phyloP scores from a whole-genome alignment of 768 basidiomycete genomes.

The Lactarius evosmus region DNA sequence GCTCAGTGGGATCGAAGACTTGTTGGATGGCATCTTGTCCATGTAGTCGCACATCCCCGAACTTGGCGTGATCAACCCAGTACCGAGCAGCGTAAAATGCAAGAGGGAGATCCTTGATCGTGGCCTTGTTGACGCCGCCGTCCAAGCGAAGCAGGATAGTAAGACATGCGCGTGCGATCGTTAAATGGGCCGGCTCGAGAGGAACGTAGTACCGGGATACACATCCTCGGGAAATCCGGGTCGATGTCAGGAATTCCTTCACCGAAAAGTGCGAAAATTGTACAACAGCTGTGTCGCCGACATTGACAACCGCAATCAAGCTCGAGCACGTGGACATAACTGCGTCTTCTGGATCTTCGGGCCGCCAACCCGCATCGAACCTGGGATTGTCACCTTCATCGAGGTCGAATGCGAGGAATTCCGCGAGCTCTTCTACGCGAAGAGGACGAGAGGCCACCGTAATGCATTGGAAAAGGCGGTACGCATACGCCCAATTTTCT shows the following conservation, averaged over 20 bases:
- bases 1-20: background rate
- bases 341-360: background rate
- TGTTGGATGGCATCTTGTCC: background rate
- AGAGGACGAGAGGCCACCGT: slow-evolving; percentile 1
- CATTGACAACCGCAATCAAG: background rate
- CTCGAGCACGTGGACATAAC: slow-evolving; percentile 8
- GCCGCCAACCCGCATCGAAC: slow-evolving; percentile 1
- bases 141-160: background rate
- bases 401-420: slow-evolving; percentile 1
- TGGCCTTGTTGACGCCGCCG: background rate
- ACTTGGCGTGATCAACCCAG: background rate
- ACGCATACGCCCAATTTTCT: background rate
- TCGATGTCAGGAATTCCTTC: slow-evolving; percentile 1
- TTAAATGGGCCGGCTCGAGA: background rate
- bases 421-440: background rate
- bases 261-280: too few species aligned
- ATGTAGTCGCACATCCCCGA: background rate
- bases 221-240: background rate
- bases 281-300: background rate
- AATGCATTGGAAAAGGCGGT: slow-evolving; percentile 10
- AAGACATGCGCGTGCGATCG: slow-evolving; percentile 1
- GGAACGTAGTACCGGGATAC: background rate
- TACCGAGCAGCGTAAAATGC: slow-evolving; percentile 1
- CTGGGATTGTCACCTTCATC: background rate
- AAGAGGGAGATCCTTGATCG: background rate